Evolutionary conservation across 495 filamentous ascomycete species (phyloP).

Genomic region (Aspergillus leporis): DNA sequence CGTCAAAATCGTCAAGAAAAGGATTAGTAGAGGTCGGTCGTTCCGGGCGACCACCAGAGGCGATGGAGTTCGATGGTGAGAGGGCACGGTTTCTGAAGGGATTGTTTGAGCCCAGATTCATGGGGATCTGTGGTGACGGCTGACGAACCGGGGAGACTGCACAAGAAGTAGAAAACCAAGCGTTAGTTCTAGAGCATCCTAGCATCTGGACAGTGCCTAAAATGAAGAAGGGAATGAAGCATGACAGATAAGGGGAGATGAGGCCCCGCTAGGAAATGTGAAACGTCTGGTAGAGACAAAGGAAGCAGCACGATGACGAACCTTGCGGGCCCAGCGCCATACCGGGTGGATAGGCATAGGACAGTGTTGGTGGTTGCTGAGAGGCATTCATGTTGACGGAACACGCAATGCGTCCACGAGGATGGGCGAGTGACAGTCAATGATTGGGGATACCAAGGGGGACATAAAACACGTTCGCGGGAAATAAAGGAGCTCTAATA

Average conservation of each 20-base stretch:
- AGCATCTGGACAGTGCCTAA: slow-evolving; percentile 10
- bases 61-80: slow-evolving; percentile 64
- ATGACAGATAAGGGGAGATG: slow-evolving; percentile 8
- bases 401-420: slow-evolving; percentile 22
- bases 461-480: slow-evolving; percentile 17
- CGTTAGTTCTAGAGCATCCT: slow-evolving; percentile 9
- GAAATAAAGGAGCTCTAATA: slow-evolving; percentile 1
- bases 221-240: slow-evolving; percentile 17
- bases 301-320: slow-evolving; percentile 33
- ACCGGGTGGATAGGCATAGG: slow-evolving; percentile 39
- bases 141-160: slow-evolving; percentile 23
- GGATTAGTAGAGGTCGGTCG: slow-evolving; percentile 86
- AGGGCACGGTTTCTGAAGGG: slow-evolving; percentile 92
- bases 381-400: slow-evolving; percentile 39
- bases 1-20: slow-evolving; percentile 75
- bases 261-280: slow-evolving; percentile 17
- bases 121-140: slow-evolving; percentile 49
- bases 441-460: slow-evolving; percentile 16
- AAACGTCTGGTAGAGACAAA: slow-evolving; percentile 19
- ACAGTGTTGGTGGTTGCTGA: slow-evolving; percentile 31
- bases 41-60: slow-evolving; percentile 46
- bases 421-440: slow-evolving; percentile 16
- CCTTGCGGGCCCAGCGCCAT: slow-evolving; percentile 40
- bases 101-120: slow-evolving; percentile 88
- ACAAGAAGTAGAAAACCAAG: slow-evolving; percentile 11